Evolutionary conservation across 164 flowering plant species (phyloP).

Genomic region (Dillenia turbinata): DNA sequence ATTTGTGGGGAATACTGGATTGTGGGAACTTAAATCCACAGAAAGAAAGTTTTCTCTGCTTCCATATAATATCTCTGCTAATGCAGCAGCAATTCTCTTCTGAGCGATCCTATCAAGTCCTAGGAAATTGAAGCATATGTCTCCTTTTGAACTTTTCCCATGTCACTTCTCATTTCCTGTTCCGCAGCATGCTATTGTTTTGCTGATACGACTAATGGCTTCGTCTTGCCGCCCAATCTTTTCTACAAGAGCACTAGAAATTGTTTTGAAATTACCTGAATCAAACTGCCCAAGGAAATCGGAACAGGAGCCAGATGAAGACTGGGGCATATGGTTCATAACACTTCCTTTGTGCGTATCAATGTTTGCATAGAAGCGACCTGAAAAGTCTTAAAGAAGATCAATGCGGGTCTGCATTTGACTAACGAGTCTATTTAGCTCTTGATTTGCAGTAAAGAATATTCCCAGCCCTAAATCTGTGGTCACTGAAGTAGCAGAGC

Average conservation of each 20-base stretch:
- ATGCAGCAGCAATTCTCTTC: slow-evolving; percentile 60
- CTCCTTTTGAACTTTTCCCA: slow-evolving; percentile 41
- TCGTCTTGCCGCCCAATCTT: slow-evolving; percentile 64
- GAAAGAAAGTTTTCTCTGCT: slow-evolving; percentile 39
- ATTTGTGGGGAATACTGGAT: slow-evolving; percentile 14
- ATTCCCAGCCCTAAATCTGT: slow-evolving; percentile 64
- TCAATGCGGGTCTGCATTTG: slow-evolving; percentile 14
- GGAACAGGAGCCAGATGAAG: slow-evolving; percentile 30
- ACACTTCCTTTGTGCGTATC: slow-evolving; percentile 14
- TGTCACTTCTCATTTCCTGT: slow-evolving; percentile 29
- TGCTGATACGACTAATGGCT: slow-evolving; percentile 46
- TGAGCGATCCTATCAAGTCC: slow-evolving; percentile 75
- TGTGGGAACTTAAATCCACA: slow-evolving; percentile 49
- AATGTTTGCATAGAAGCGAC: slow-evolving; percentile 20
- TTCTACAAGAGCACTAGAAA: slow-evolving; percentile 40
- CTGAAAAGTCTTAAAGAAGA: slow-evolving; percentile 15
- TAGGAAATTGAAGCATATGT: slow-evolving; percentile 64
- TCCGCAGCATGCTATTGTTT: slow-evolving; percentile 39
- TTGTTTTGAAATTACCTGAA: slow-evolving; percentile 45
- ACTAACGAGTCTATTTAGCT: slow-evolving; percentile 14
- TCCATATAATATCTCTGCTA: slow-evolving; percentile 67
- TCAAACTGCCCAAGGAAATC: slow-evolving; percentile 21
- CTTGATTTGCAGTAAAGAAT: slow-evolving; percentile 21
- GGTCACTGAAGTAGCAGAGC: slow-evolving; percentile 52
- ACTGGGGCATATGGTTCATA: slow-evolving; percentile 16